These are phyloP conservation scores for Nitzschia putrida DNA, from an alignment of 108 stramenopile species.

Conservation along the genomic window DNA sequence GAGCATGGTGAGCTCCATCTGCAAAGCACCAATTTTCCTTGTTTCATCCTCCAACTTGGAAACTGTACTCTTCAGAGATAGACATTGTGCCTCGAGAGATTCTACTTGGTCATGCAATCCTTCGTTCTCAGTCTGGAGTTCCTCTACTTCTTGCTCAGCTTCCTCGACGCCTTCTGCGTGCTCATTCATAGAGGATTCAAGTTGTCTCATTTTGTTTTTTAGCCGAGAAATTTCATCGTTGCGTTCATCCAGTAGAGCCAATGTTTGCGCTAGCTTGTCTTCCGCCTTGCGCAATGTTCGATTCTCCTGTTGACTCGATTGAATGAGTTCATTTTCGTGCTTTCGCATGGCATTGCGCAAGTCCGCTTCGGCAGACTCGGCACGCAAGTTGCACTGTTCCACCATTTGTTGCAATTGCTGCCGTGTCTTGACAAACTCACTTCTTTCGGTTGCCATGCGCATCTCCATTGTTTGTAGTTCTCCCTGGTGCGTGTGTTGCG, in stretches of 20 bases:
- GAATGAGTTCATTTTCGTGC: slow-evolving; percentile 22
- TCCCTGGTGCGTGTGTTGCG: slow-evolving; percentile 21
- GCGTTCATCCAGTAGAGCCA: slow-evolving; percentile 64
- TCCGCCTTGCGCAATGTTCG: slow-evolving; percentile 36
- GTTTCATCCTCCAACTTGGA: slow-evolving; percentile 50
- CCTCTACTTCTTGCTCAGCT: slow-evolving; percentile 58
- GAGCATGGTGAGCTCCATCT: slow-evolving; percentile 79
- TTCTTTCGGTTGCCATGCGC: slow-evolving; percentile 26
- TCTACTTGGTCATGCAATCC: slow-evolving; percentile 59
- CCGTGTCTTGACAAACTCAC: slow-evolving; percentile 23
- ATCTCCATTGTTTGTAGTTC: slow-evolving; percentile 31
- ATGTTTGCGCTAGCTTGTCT: slow-evolving; percentile 54
- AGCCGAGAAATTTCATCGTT: slow-evolving; percentile 39
- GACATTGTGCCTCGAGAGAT: slow-evolving; percentile 55
- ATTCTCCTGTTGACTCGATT: slow-evolving; percentile 34
- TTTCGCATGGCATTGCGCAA: slow-evolving; percentile 10
- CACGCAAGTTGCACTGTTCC: slow-evolving; percentile 29
- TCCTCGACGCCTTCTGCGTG: slow-evolving; percentile 48
- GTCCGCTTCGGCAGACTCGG: slow-evolving; percentile 32
- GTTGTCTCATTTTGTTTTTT: slow-evolving; percentile 25
- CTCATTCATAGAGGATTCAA: slow-evolving; percentile 42
- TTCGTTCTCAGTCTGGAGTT: slow-evolving; percentile 78
- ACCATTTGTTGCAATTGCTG: slow-evolving; percentile 30
- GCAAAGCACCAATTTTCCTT: slow-evolving; percentile 57
- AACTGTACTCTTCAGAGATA: slow-evolving; percentile 48